Evolutionary conservation across 306 rosid genomes (phyloP), one percentile per base, ranked within the genome.

Genomic region (Cicer bijugum): DNA sequence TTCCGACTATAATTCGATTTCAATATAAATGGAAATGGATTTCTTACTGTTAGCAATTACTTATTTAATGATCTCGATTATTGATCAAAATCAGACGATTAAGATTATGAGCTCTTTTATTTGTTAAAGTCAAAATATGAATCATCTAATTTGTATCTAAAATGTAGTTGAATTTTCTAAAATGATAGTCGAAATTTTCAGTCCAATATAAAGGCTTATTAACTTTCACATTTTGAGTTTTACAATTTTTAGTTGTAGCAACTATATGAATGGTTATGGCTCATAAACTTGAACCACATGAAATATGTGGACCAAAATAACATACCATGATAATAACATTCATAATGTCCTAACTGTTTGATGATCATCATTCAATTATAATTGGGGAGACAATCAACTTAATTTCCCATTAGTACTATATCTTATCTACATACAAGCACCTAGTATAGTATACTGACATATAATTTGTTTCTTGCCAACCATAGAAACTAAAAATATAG

Each of bases 301-400:
- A 84, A 85, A 81, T 47, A 64, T 35, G 71, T 58, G 96, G 96
- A 88, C 89, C 92, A 88, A 87, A 76, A 60, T 58, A 43, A 45
- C 69, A 81, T 85, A 66, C 68, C 84, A 65, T 50, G 43, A 69
- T 58, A 74, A 65, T 50, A 84, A 51, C 82, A 83, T 76, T 78
- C 35, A 71, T 67, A 58, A 61, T 78, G 78, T 80, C 66, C 70
- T 28, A 72, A 81, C 70, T 78, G 69, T 53, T 72, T 59, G 62
- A 80, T 75, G 23, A 83, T 82, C 59, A 80, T 9, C 74, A 28
- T 28, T 28, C 77, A 70, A 73, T 78, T 78, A 83, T 80, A 74
- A 39, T 84, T 81, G 28, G 10, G 8, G 74, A 67, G 53, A 37
- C 48, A 79, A 74, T 75, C 43, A 75, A 74, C 17, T 12, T 9